Conservation (phyloP, 148 eudicot species). For the Vaccinium corymbosum region DNA sequence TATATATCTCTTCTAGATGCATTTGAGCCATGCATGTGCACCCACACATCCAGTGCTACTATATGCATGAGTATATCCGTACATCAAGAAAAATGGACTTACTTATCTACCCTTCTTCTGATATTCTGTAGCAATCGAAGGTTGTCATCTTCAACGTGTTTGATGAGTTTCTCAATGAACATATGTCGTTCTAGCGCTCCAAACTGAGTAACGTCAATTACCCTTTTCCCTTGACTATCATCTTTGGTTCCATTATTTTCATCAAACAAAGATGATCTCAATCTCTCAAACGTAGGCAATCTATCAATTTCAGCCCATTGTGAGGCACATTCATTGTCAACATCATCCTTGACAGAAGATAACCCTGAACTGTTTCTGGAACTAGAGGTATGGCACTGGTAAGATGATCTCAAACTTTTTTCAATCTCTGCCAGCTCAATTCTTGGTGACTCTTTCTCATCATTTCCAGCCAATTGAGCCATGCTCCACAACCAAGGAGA, state of each 20-base stretch:
- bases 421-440: constrained; percentile 41
- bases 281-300: background rate
- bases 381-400: background rate
- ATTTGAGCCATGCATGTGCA: background rate
- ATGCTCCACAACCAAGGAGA: constrained; percentile 14
- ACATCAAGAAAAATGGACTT: background rate
- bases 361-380: background rate
- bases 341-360: background rate
- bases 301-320: background rate
- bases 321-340: background rate
- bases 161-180: background rate
- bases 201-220: background rate
- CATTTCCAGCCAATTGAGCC: constrained; percentile 34
- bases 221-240: background rate
- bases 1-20: background rate
- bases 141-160: background rate
- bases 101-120: background rate
- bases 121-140: background rate
- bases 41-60: background rate
- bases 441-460: constrained; percentile 37
- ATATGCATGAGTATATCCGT: background rate
- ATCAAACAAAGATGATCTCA: background rate
- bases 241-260: background rate
- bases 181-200: background rate
- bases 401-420: constrained; percentile 11